phyloP scores from a whole-genome alignment of 495 filamentous ascomycete genomes.

The Penicillium verhagenii region DNA sequence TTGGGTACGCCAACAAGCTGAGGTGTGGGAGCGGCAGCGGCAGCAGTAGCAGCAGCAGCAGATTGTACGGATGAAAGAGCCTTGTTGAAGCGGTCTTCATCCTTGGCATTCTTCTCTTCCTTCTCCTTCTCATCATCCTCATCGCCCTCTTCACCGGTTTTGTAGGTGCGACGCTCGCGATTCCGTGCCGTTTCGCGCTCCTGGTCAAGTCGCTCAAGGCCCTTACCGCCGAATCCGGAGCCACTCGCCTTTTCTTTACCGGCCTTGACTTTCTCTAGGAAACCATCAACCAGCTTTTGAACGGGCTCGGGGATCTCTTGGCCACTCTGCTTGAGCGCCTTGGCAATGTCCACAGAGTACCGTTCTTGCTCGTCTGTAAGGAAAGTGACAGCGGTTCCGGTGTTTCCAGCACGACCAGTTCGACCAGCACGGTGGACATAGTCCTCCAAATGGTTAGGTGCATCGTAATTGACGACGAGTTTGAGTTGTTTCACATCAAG shows the following conservation, averaged over 20 bases:
- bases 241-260: constrained; percentile 77
- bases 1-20: constrained; percentile 54
- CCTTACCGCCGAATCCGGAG: constrained; percentile 93
- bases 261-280: constrained; percentile 84
- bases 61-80: constrained; percentile 65
- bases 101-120: constrained; percentile 57
- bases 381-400: constrained; percentile 92
- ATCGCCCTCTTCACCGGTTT: constrained; percentile 85
- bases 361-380: constrained; percentile 88
- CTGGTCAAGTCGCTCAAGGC: constrained; percentile 84
- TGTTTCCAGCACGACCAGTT: constrained; percentile 93
- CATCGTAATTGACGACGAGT: constrained; percentile 95
- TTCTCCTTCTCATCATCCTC: constrained; percentile 71
- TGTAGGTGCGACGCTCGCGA: constrained; percentile 83
- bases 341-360: constrained; percentile 84
- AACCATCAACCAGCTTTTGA: constrained; percentile 61
- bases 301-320: constrained; percentile 74
- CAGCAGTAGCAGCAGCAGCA: constrained; percentile 36
- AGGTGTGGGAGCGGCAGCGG: constrained; percentile 43
- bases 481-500: constrained; percentile 96
- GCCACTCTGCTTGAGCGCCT: constrained; percentile 89
- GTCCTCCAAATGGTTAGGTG: constrained; percentile 94
- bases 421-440: constrained; percentile 96
- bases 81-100: constrained; percentile 61
- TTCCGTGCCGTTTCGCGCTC: constrained; percentile 82